These are phyloP conservation scores for Suhomyces taliae DNA, from an alignment of 1,139 yeast genomes.

Conservation along the genomic window DNA sequence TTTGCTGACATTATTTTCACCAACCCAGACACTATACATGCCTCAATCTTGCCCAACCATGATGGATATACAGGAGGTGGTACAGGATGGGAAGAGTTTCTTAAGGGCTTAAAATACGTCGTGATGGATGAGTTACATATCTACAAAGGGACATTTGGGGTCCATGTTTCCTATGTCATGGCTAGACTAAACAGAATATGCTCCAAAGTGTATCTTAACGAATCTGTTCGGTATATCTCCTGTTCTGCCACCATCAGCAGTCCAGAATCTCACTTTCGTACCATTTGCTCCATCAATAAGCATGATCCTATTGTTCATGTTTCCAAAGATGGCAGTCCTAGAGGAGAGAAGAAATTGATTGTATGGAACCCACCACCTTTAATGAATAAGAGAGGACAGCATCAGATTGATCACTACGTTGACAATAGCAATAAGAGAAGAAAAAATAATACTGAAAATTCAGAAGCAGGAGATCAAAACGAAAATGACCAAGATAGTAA, in stretches of 20 bases:
- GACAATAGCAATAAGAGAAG: background rate
- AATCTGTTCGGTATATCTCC: conserved; percentile 62
- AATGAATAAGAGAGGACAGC: conserved; percentile 53
- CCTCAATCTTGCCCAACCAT: conserved; percentile 76
- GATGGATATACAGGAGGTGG: conserved; percentile 24
- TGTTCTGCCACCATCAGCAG: conserved; percentile 90
- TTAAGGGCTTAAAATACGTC: conserved; percentile 62
- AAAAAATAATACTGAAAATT: too few species aligned
- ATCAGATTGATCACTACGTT: background rate
- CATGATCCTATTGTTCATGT: conserved; percentile 50
- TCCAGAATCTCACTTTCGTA: conserved; percentile 69
- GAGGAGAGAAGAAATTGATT: conserved; percentile 69
- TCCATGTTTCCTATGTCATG: conserved; percentile 85
- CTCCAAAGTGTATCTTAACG: conserved; percentile 9
- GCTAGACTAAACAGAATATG: conserved; percentile 70
- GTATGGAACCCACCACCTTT: conserved; percentile 82
- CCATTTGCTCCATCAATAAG: conserved; percentile 64
- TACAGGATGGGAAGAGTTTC: conserved; percentile 65
- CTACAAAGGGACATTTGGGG: conserved; percentile 87
- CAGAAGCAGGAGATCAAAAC: too few species aligned
- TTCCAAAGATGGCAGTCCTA: conserved; percentile 82
- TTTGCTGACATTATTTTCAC: conserved; percentile 82
- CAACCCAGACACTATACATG: conserved; percentile 92
- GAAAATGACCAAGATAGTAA: too few species aligned
- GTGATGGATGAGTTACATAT: conserved; percentile 91